Base-by-base conservation (phyloP, 108 stramenopile species). In the Nannochloropsis oceanica region DNA sequence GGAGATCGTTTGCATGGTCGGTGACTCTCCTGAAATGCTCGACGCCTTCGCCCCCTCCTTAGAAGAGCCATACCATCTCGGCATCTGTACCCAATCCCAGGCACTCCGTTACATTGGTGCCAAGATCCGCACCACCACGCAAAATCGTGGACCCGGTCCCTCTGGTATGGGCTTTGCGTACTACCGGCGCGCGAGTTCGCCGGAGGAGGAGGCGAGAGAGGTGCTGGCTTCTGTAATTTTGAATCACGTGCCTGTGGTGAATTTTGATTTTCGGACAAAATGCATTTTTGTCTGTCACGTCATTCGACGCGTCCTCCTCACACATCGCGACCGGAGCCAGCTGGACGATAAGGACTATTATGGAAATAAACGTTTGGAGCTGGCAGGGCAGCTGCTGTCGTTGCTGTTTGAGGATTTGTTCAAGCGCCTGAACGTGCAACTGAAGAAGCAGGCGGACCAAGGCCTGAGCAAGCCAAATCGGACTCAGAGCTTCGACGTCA, bases 321-420 rank as follows among this genome's bases (percentile, higher is more conserved):
- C 95, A 26, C 91, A 94, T 83, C 84, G 95, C 83, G 96, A 97
- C 43, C 95, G 94, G 82, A 87, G 91, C 85, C 85, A 92, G 14
- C 88, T 98, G 82, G 99, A 99, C 88, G 99, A 96, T 85, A 95
- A 97, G 87, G 98, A 98, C 92, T 97, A 98, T 89, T 98, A 98
- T 85, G 98, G 96, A 20, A 99, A 99, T 90, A 99, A 98, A 88
- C 91, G 99, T 18, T 90, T 99, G 82, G 99, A 99, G 91, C 91
- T 98, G 80, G 99, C 99, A 0, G 99, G 99, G 8, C 97, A 94
- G 90, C 92, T 97, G 43, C 90, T 99, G 12, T 94, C 95, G 9
- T 91, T 98, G 12, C 92, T 99, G 34, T 99, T 99, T 91, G 97
- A 98, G 85, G 97, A 98, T 92, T 90, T 98, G 43, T 97, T 99